phyloP scores from a whole-genome alignment of 257 asterid genomes.

The Oldenlandia corymbosa region DNA sequence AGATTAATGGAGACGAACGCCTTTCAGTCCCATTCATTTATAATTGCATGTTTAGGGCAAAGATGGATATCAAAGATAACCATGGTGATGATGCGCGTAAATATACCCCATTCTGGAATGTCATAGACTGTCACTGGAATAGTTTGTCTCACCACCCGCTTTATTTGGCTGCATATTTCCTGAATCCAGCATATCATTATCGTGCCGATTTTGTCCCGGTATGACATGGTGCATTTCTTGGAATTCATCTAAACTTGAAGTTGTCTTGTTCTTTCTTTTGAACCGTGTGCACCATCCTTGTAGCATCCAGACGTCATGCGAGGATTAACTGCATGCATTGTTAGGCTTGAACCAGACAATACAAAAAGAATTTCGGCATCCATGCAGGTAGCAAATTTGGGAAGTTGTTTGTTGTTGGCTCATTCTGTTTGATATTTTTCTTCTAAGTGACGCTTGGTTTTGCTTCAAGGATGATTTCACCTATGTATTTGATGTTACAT shows the following conservation, averaged over 20 bases:
- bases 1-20: slow-evolving; percentile 54
- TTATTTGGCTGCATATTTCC: slow-evolving; percentile 76
- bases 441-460: not conserved
- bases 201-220: slow-evolving; percentile 81
- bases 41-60: slow-evolving; percentile 67
- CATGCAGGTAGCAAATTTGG: slow-evolving; percentile 56
- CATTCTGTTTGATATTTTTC: not conserved
- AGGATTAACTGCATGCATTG: slow-evolving; percentile 86
- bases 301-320: slow-evolving; percentile 88
- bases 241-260: slow-evolving; percentile 9
- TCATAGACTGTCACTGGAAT: slow-evolving; percentile 69
- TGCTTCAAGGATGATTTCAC: not conserved
- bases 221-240: slow-evolving; percentile 28
- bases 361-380: slow-evolving; percentile 88
- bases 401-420: not conserved
- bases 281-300: slow-evolving; percentile 27
- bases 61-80: slow-evolving; percentile 56
- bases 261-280: slow-evolving; percentile 13
- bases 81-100: slow-evolving; percentile 68
- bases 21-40: slow-evolving; percentile 76
- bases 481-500: slow-evolving; percentile 10
- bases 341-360: slow-evolving; percentile 68
- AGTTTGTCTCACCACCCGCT: slow-evolving; percentile 76
- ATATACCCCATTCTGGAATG: slow-evolving; percentile 70
- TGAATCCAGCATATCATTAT: slow-evolving; percentile 79